Evolutionary conservation across 805 yeast genomes (phyloP).

Genomic region (Yarrowia divulgata): DNA sequence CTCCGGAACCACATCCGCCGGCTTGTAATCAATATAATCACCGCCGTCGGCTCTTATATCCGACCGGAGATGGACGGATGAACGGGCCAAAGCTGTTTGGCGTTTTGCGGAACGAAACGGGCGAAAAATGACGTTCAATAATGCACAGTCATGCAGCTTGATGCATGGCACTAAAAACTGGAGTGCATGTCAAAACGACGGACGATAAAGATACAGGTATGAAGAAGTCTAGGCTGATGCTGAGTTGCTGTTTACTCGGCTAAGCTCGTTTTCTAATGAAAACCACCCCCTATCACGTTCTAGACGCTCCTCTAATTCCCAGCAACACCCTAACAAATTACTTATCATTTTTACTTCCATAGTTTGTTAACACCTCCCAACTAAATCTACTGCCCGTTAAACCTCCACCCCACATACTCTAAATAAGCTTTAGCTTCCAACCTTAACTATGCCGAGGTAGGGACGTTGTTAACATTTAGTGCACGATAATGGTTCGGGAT

Average conservation of each 20-base stretch:
- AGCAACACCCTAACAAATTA: not conserved
- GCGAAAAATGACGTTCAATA: not conserved
- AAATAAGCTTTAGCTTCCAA: not conserved
- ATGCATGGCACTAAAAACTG: not conserved
- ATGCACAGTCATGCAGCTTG: not conserved
- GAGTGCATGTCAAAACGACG: not conserved
- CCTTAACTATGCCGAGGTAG: conserved; percentile 16
- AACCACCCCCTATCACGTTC: too few species aligned
- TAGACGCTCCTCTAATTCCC: too few species aligned
- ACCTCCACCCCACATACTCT: conserved; percentile 9
- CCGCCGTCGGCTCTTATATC: conserved; percentile 2
- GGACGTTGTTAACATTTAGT: too few species aligned
- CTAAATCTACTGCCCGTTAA: not conserved
- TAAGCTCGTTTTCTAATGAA: too few species aligned
- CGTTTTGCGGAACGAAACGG: conserved; percentile 3
- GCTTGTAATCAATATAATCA: not conserved
- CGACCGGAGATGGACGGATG: conserved; percentile 26
- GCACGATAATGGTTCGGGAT: too few species aligned
- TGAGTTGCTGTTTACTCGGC: too few species aligned
- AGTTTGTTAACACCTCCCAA: too few species aligned
- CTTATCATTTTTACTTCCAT: not conserved
- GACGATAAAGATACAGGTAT: too few species aligned
- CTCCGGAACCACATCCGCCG: not conserved
- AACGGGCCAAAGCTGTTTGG: not conserved
- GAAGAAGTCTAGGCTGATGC: too few species aligned